Evolutionary conservation across 306 rosid genomes (phyloP).

Genomic region (Pterocarpus macrocarpus): DNA sequence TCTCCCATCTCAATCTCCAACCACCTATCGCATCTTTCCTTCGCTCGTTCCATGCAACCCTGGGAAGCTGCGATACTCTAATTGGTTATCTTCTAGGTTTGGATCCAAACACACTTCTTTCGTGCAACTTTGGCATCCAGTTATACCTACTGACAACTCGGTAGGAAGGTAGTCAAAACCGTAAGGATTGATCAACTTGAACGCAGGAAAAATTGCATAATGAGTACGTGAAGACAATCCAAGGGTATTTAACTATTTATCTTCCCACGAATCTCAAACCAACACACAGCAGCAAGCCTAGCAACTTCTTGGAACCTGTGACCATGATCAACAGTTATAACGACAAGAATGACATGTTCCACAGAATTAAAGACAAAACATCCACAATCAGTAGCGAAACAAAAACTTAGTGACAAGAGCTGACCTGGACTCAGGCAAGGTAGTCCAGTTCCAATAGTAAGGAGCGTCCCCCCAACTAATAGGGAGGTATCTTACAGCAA

Average conservation of each 20-base stretch:
- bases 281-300: slow-evolving; percentile 56
- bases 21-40: slow-evolving; percentile 64
- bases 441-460: slow-evolving; percentile 43
- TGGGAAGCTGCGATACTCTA: too few species aligned
- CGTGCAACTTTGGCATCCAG: not conserved
- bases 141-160: slow-evolving; percentile 43
- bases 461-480: slow-evolving; percentile 44
- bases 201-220: slow-evolving; percentile 65
- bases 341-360: not conserved
- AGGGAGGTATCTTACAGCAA: slow-evolving; percentile 41
- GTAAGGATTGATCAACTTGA: slow-evolving; percentile 36
- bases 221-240: slow-evolving; percentile 60
- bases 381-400: not conserved
- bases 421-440: slow-evolving; percentile 54
- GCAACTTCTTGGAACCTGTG: slow-evolving; percentile 66
- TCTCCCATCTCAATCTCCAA: slow-evolving; percentile 69
- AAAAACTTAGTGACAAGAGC: not conserved
- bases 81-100: not conserved
- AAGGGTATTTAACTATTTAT: slow-evolving; percentile 50
- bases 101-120: slow-evolving; percentile 39
- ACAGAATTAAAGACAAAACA: not conserved
- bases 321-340: not conserved
- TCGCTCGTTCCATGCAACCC: slow-evolving; percentile 42
- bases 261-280: slow-evolving; percentile 64
- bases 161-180: slow-evolving; percentile 55